These are phyloP conservation scores for Hibiscus tridactylites DNA, from an alignment of 345 rosid genomes.

Conservation along the genomic window DNA sequence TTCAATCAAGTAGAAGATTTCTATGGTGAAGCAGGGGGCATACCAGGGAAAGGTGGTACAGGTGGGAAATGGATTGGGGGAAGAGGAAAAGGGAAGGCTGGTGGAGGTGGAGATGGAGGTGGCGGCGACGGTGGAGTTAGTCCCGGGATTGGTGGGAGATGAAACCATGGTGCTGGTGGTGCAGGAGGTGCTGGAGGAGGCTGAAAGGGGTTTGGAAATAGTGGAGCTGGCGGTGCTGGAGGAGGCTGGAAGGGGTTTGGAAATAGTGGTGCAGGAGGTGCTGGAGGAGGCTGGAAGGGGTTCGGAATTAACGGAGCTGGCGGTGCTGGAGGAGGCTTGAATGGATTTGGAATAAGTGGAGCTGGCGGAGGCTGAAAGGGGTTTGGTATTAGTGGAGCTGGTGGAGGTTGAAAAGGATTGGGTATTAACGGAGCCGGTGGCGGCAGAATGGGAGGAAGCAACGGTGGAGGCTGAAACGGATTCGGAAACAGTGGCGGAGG, in stretches of 20 bases:
- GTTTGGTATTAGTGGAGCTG: background rate
- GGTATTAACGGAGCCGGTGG: background rate
- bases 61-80: conserved; percentile 30
- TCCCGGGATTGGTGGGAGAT: conserved; percentile 16
- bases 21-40: conserved; percentile 31
- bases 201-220: background rate
- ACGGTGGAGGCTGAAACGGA: conserved; percentile 19
- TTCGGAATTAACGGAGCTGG: conserved; percentile 16
- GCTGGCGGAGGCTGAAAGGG: conserved; percentile 17
- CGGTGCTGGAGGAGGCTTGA: conserved; percentile 12
- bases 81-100: conserved; percentile 28
- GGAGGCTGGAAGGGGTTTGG: conserved; percentile 34
- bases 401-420: conserved; percentile 19
- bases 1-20: conserved; percentile 22
- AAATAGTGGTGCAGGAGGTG: conserved; percentile 26
- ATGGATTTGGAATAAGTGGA: conserved; percentile 14
- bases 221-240: conserved; percentile 6
- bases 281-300: conserved; percentile 19
- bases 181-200: conserved; percentile 16
- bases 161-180: background rate
- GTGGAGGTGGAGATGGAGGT: conserved; percentile 31
- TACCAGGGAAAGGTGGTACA: conserved; percentile 28
- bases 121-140: conserved; percentile 38
- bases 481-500: conserved; percentile 14
- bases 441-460: background rate